phyloP scores from a whole-genome alignment of 768 basidiomycete genomes.

The Boletus pseudopeckii region DNA sequence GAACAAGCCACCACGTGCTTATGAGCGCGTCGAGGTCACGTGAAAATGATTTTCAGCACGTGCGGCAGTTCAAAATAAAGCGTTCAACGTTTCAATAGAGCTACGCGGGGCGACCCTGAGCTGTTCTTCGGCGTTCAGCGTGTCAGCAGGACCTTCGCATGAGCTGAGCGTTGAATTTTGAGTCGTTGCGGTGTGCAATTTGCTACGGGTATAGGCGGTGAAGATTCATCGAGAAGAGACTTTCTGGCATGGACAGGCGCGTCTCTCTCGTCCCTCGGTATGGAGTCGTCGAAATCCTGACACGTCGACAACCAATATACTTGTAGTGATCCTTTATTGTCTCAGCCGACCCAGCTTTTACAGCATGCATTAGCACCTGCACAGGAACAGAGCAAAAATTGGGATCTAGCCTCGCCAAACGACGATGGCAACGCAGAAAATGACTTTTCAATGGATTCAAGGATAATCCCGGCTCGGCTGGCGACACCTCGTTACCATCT shows the following conservation, averaged over 20 bases:
- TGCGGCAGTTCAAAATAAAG: not conserved
- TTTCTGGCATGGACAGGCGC: constrained; percentile 40
- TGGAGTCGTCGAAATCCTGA: constrained; percentile 11
- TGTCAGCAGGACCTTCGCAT: not conserved
- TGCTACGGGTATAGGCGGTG: not conserved
- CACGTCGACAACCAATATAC: not conserved
- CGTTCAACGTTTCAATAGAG: no score
- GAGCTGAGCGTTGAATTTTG: constrained; percentile 4
- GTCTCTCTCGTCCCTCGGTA: constrained; percentile 21
- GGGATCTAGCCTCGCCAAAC: constrained; percentile 14
- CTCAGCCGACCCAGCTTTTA: constrained; percentile 56
- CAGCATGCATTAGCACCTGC: constrained; percentile 39
- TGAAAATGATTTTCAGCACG: constrained; percentile 28
- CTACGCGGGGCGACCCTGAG: no score
- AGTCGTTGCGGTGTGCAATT: not conserved
- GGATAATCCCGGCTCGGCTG: constrained; percentile 32
- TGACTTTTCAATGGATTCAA: constrained; percentile 42
- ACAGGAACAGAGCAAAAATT: constrained; percentile 10
- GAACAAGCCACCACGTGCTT: constrained; percentile 20
- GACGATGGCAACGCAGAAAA: constrained; percentile 24
- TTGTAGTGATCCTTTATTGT: constrained; percentile 42
- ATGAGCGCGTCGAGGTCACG: constrained; percentile 27
- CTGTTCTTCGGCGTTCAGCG: not conserved
- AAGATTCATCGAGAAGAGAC: not conserved
- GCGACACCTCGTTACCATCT: constrained; percentile 51